Evolutionary conservation across 139 green algal genomes (phyloP).

Genomic region (Ettlia oleoabundans): DNA sequence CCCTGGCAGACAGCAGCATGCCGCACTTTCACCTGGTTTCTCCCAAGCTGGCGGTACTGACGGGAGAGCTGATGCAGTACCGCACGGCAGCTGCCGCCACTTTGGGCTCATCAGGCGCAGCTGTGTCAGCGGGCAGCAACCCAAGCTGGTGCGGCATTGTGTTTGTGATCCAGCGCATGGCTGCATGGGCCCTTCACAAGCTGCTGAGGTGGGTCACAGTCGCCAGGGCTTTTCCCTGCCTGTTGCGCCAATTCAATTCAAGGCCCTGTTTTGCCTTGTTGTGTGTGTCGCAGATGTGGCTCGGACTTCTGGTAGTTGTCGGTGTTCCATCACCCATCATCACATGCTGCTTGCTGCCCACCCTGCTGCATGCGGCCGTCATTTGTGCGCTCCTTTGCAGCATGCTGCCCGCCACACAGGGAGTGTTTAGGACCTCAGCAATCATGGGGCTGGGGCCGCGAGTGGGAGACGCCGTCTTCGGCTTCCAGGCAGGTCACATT

Average conservation of each 20-base stretch:
- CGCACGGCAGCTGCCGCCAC: background rate
- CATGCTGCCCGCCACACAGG: conserved; percentile 10
- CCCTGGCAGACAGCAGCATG: background rate
- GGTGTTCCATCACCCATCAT: too few species aligned
- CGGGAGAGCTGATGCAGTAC: conserved; percentile 43
- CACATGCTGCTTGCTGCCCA: background rate
- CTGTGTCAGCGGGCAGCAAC: background rate
- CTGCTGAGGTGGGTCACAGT: conserved; percentile 31
- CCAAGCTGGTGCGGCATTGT: conserved; percentile 52
- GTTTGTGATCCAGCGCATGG: conserved; percentile 50
- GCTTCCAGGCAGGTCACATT: conserved; percentile 9
- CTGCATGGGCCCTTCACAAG: conserved; percentile 35
- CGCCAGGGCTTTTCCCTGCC: background rate
- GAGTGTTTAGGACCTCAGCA: background rate
- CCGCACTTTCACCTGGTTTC: conserved; percentile 23
- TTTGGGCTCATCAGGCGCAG: too few species aligned
- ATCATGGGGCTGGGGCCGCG: conserved; percentile 41
- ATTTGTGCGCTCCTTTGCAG: conserved; percentile 1
- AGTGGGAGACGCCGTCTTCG: conserved; percentile 6
- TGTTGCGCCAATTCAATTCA: too few species aligned
- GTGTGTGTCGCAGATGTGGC: background rate
- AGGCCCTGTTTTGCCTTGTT: background rate
- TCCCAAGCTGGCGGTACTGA: conserved; percentile 37
- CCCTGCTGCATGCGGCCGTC: too few species aligned
- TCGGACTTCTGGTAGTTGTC: too few species aligned